phyloP scores from a whole-genome alignment of 2,329 filamentous ascomycete species.

The Monosporascus sp. region DNA sequence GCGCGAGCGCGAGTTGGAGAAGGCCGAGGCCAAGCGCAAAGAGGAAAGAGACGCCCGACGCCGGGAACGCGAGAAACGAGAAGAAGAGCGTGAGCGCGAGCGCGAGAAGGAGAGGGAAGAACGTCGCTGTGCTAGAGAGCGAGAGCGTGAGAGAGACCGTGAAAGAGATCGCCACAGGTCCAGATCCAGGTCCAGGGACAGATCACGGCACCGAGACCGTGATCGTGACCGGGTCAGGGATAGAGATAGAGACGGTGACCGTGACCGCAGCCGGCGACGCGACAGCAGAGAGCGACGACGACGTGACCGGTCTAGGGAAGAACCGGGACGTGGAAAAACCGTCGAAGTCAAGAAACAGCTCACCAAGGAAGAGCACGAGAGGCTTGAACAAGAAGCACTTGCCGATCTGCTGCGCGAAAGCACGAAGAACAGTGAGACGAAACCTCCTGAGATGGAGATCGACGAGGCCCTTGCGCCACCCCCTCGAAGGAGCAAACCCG shows the following conservation, averaged over 20 bases:
- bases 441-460: conserved; percentile 51
- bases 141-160: conserved; percentile 25
- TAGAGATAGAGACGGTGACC: conserved; percentile 28
- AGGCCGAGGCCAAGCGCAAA: conserved; percentile 44
- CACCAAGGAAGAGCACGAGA: conserved; percentile 53
- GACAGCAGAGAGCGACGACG: conserved; percentile 28
- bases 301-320: conserved; percentile 31
- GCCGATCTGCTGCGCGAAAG: conserved; percentile 56
- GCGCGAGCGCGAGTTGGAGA: conserved; percentile 42
- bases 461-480: conserved; percentile 52
- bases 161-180: conserved; percentile 15
- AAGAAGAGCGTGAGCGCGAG: conserved; percentile 33
- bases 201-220: conserved; percentile 17
- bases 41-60: conserved; percentile 46
- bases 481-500: conserved; percentile 45
- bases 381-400: conserved; percentile 53
- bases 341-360: conserved; percentile 48
- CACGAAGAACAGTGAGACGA: conserved; percentile 38
- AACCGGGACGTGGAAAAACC: conserved; percentile 30
- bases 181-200: conserved; percentile 7
- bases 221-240: conserved; percentile 28
- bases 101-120: conserved; percentile 52
- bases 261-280: conserved; percentile 26
- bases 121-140: conserved; percentile 39
- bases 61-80: conserved; percentile 34